Evolutionary conservation across 768 basidiomycete species (phyloP).

Genomic region (Tulasnella sp.): DNA sequence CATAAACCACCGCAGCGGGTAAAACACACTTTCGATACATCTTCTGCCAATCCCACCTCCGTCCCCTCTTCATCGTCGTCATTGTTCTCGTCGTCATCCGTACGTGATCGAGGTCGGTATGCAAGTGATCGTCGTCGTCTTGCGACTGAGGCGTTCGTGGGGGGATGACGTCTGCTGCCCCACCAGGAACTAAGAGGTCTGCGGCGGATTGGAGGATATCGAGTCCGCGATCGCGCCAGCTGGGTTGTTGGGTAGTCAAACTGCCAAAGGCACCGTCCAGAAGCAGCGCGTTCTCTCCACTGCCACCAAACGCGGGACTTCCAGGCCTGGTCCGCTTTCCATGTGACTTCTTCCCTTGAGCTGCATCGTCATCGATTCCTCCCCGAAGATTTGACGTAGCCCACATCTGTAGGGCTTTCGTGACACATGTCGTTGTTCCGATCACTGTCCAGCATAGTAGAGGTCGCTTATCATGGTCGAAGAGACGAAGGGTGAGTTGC

Average conservation of each 20-base stretch:
- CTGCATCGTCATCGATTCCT: neutral
- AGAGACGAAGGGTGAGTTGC: conserved; percentile 65
- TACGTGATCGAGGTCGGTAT: neutral
- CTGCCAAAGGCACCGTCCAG: conserved; percentile 31
- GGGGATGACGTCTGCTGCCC: no score
- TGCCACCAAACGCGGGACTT: neutral
- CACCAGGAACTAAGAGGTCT: no score
- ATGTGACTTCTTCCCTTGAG: neutral
- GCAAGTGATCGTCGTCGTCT: neutral
- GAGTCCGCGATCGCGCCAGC: neutral
- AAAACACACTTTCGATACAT: conserved; percentile 59
- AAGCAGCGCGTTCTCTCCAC: neutral
- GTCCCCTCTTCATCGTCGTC: neutral
- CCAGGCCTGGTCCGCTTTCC: neutral
- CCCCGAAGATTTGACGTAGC: conserved; percentile 75
- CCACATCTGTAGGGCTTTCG: conserved; percentile 84
- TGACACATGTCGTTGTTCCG: conserved; percentile 29
- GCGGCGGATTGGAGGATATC: no score
- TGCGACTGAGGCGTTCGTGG: no score
- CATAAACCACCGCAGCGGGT: conserved; percentile 64
- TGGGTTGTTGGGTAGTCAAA: neutral
- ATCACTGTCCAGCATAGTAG: conserved; percentile 86
- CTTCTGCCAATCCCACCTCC: conserved; percentile 68
- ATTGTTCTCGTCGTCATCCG: no score
- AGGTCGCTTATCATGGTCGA: conserved; percentile 60